Percentiles rank a stretch among this genome's conserved stretches.
phyloP scores from a whole-genome alignment of 345 rosid genomes.

The Kernera saxatilis region DNA sequence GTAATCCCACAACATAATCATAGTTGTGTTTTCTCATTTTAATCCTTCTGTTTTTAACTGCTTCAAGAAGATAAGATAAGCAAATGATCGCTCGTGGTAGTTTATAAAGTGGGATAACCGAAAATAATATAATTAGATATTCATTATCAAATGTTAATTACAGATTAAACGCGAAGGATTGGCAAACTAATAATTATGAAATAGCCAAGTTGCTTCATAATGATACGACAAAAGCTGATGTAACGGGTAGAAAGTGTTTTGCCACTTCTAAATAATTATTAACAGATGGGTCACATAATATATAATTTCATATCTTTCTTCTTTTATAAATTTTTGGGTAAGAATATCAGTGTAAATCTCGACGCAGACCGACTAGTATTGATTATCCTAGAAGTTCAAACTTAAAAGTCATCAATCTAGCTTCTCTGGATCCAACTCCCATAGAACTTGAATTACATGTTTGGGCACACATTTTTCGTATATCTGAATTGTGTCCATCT shows the following conservation, averaged over 20 bases:
- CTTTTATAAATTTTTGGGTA: not conserved
- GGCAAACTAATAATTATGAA: conserved; percentile 12
- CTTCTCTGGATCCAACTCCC: not conserved
- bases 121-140: conserved; percentile 1
- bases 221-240: conserved; percentile 27
- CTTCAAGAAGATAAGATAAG: conserved; percentile 16
- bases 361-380: not conserved
- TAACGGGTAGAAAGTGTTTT: conserved; percentile 26
- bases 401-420: not conserved
- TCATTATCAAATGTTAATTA: conserved; percentile 10
- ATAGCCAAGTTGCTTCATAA: conserved; percentile 21
- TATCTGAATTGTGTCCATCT: not conserved
- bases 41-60: not conserved
- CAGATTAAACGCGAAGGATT: not conserved
- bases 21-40: not conserved
- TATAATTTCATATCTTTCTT: not conserved
- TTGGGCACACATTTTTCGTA: not conserved
- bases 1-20: conserved; percentile 15
- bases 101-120: not conserved
- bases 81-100: conserved; percentile 7
- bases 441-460: not conserved
- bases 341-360: not conserved
- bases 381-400: not conserved
- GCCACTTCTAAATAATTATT: conserved; percentile 26
- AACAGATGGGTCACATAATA: conserved; percentile 13